Evolutionary conservation across 345 rosid genomes (phyloP).

Genomic region (Populus pruinosa): DNA sequence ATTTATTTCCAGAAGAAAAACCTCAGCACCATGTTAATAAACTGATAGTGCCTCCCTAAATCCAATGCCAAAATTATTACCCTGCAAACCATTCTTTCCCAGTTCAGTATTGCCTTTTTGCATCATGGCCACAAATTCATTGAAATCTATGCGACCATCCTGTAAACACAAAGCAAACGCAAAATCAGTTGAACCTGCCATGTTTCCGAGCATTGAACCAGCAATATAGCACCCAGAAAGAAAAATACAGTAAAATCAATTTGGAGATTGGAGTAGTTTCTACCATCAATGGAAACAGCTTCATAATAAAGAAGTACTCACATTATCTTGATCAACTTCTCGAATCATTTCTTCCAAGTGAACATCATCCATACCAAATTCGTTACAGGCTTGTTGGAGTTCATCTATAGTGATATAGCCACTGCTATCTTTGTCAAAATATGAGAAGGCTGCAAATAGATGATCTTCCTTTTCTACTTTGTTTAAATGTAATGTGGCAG

Average conservation of each 20-base stretch:
- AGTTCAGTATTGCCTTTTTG: slow-evolving; percentile 39
- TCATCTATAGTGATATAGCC: slow-evolving; percentile 68
- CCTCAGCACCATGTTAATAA: slow-evolving; percentile 23
- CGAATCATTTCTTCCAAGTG: slow-evolving; percentile 50
- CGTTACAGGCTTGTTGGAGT: slow-evolving; percentile 65
- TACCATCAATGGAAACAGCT: neutral
- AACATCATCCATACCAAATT: slow-evolving; percentile 51
- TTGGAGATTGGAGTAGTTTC: neutral
- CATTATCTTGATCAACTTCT: slow-evolving; percentile 73
- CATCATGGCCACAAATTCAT: slow-evolving; percentile 74
- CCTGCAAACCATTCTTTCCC: slow-evolving; percentile 22
- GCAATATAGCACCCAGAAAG: neutral
- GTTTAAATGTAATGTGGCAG: slow-evolving; percentile 61
- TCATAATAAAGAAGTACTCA: slow-evolving; percentile 30
- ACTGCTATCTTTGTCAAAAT: slow-evolving; percentile 67
- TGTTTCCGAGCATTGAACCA: neutral
- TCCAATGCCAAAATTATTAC: slow-evolving; percentile 29
- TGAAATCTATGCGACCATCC: slow-evolving; percentile 71
- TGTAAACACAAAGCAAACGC: slow-evolving; percentile 14
- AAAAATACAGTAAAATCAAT: neutral
- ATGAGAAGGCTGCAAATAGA: slow-evolving; percentile 59
- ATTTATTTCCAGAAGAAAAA: neutral
- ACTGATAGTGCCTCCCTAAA: slow-evolving; percentile 41
- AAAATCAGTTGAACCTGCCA: neutral
- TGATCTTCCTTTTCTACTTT: slow-evolving; percentile 56